Evolutionary conservation across 2,329 filamentous ascomycete genomes (phyloP), one percentile per base, ranked within the genome.

Genomic region (Fusarium redolens): DNA sequence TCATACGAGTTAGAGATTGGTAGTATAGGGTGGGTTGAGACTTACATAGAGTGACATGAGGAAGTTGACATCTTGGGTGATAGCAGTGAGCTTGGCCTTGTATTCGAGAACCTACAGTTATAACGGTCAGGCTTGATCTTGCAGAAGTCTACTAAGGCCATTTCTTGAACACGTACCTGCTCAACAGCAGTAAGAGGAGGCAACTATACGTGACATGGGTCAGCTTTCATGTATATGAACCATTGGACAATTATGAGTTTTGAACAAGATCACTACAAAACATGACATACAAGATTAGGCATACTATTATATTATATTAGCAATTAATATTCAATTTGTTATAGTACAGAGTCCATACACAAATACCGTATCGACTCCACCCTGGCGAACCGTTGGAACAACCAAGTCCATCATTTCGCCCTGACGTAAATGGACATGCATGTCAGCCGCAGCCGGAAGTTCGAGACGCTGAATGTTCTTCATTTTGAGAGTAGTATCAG

Each of bases 391-490:
- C 22, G 84, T 85, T 41, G 86, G 86, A 48, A 83, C 83, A 28
- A 88, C 87, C 38, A 86, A 77, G 66, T 90, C 84, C 87, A 92
- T 90, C 85, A 91, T 88, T 65, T 87, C 84, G 25, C 88, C 92
- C 80, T 93, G 89, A 35, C 92, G 89, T 74, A 94, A 84, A 81
- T 94, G 92, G 76, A 93, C 92, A 76, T 92, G 90, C 82, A 92
- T 89, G 81, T 93, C 91, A 58, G 91, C 91, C 69, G 90, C 85
- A 28, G 91, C 86, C 55, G 90, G 89, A 76, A 93, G 85, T 83
- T 90, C 86, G 47, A 87, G 69, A 38, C 78, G 75, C 40, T 84
- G 72, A 25, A 78, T 63, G 28, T 77, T 69, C 57, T 72, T 74
- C 71, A 74, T 74, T 10, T 33, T 68, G 58, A 55, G 30, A 37